Base-by-base conservation (phyloP, 306 rosid species). In the Castanopsis chinensis region DNA sequence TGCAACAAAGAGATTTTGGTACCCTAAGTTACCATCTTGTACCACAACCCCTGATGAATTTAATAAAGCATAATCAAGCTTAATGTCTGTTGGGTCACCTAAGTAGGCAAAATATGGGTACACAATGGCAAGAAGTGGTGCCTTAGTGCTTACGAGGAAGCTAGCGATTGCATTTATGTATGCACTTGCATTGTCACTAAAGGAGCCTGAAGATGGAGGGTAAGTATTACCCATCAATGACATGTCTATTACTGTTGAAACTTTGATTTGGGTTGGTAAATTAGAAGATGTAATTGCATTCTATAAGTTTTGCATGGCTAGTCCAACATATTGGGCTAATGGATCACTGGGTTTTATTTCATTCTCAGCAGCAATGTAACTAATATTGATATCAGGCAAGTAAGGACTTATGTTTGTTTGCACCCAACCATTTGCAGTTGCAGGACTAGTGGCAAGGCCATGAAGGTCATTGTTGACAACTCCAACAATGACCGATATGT, bases 41-140 rank as follows among this genome's bases (percentile, higher is more conserved):
- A 55, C 43, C 14, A 58, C 79, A 35, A 78, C 43, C 21, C 76
- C 88, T 35, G 82, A 70, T 53, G 90, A 69, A 7, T 35, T 81
- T 19, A 89, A 84, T 69, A 91, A 74, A 72, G 92, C 91, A 83
- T 84, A 89, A 0, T 3, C 60, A 45, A 84, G 83, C 19, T 13
- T 1, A 49, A 86, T 80, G 2, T 0, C 0, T 28, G n/a, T 21
- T 11, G 60, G 20, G 69, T 78, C 7, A 1, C 1, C 5, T 0
- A 3, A 3, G 54, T 89, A 88, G 67, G 81, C 77, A 5, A 85
- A 79, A 45, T 89, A 93, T 0, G 97, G 88, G 45, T 91, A 89
- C 15, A 88, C 77, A 65, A 91, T 93, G 0, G 81, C 91, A 20
- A 93, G 91, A 77, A 93, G 94, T 54, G 94, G 94, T 15, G 94